Percentiles rank a stretch among this genome's conserved stretches.
phyloP scores from a whole-genome alignment of 2,329 filamentous ascomycete species.

The Elsinoe fawcettii region DNA sequence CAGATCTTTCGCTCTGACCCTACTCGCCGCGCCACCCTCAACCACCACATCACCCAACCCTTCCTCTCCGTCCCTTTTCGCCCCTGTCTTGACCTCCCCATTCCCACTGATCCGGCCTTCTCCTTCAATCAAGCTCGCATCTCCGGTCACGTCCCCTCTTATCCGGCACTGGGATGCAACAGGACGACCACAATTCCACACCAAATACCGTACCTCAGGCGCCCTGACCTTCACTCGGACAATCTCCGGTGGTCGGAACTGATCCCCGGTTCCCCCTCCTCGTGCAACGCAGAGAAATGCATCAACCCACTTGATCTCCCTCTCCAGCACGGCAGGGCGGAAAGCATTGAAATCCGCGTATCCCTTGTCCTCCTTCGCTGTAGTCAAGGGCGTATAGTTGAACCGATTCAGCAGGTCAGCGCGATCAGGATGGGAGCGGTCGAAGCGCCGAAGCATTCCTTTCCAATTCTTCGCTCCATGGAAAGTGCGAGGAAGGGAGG shows the following conservation, averaged over 20 bases:
- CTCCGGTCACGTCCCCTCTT: no score
- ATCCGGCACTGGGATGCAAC: background rate
- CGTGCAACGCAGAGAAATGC: no score
- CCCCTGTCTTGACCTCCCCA: no score
- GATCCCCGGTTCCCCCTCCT: no score
- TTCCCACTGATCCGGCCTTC: no score
- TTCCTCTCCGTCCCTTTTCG: background rate
- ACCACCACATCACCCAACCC: background rate
- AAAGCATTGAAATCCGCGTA: no score
- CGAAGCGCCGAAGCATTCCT: background rate
- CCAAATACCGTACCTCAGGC: background rate
- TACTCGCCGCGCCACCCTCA: background rate
- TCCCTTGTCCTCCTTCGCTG: no score
- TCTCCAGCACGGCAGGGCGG: no score
- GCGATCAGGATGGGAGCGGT: background rate
- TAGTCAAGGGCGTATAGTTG: background rate
- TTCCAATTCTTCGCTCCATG: background rate
- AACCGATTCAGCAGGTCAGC: background rate
- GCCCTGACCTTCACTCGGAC: background rate
- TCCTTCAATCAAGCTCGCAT: no score
- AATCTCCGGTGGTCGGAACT: no score
- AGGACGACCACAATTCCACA: background rate
- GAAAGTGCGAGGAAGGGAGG: background rate
- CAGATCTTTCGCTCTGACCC: background rate
- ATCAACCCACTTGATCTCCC: no score